These are phyloP conservation scores for Yamadazyma songkhlaensis DNA, from an alignment of 1,139 yeast species.

Conservation along the genomic window DNA sequence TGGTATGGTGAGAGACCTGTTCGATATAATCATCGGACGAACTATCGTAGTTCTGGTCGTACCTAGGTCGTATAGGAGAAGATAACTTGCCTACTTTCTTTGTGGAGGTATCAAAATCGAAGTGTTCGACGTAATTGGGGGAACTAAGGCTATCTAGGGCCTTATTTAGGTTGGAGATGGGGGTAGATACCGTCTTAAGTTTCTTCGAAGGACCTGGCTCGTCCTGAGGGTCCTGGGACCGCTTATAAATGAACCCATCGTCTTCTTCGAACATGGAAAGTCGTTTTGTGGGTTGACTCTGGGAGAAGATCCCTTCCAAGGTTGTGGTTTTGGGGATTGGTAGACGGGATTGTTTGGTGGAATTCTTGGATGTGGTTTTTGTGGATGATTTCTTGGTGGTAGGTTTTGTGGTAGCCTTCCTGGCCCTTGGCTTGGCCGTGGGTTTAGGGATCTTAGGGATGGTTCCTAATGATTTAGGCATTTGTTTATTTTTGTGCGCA, in stretches of 20 bases:
- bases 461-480: constrained; percentile 10
- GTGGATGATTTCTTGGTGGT: constrained; percentile 1
- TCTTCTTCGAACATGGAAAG: constrained; percentile 36
- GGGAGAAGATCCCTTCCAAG: constrained; percentile 25
- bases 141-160: constrained; percentile 24
- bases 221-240: constrained; percentile 19
- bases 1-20: constrained; percentile 29
- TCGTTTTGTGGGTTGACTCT: constrained; percentile 9
- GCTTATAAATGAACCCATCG: constrained; percentile 44
- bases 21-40: constrained; percentile 26
- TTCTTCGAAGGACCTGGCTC: constrained; percentile 8
- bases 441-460: constrained; percentile 4
- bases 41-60: constrained; percentile 8
- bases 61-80: constrained; percentile 23
- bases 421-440: background rate
- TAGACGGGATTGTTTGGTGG: background rate
- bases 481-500: constrained; percentile 4
- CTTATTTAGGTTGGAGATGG: constrained; percentile 23
- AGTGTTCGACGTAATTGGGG: constrained; percentile 12
- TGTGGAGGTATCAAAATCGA: constrained; percentile 10
- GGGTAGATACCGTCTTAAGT: constrained; percentile 23
- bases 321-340: no score
- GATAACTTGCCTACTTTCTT: constrained; percentile 19
- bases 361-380: background rate
- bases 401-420: background rate